Evolutionary conservation across 192 early-diverging fungal species (phyloP).

Genomic region (Piromyces finnis): DNA sequence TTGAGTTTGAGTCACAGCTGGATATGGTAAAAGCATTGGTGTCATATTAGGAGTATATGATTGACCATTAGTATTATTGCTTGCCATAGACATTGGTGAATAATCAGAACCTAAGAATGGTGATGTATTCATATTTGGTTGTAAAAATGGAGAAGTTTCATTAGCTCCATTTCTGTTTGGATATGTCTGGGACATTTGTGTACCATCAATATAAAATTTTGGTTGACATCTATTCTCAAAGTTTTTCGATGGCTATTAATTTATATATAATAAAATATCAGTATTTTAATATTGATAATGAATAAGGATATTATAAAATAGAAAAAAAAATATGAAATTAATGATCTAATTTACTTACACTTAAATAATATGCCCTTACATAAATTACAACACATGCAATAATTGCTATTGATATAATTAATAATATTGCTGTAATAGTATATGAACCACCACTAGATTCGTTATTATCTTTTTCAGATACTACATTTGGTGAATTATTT

Average conservation of each 20-base stretch:
- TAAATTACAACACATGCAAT: not conserved
- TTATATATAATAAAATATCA: no score
- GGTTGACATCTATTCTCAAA: not conserved
- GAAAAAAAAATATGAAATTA: no score
- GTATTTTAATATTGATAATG: no score
- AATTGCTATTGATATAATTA: not conserved
- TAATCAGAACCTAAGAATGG: not conserved
- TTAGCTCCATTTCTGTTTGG: not conserved
- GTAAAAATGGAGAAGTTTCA: not conserved
- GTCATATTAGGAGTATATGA: not conserved
- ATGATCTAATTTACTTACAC: not conserved
- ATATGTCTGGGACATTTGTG: not conserved
- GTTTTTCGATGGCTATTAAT: not conserved
- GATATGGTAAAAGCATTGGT: not conserved
- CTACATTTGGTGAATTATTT: no score
- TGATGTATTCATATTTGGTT: not conserved
- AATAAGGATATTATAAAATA: no score
- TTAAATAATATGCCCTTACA: not conserved
- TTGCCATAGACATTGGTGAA: not conserved
- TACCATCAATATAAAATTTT: not conserved
- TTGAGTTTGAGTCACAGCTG: not conserved
- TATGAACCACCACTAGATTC: not conserved
- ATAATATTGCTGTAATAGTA: not conserved
- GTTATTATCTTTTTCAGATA: no score
- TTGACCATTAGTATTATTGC: not conserved